Base-by-base conservation (phyloP, 768 basidiomycete genomes). In the Amanita thiersii region DNA sequence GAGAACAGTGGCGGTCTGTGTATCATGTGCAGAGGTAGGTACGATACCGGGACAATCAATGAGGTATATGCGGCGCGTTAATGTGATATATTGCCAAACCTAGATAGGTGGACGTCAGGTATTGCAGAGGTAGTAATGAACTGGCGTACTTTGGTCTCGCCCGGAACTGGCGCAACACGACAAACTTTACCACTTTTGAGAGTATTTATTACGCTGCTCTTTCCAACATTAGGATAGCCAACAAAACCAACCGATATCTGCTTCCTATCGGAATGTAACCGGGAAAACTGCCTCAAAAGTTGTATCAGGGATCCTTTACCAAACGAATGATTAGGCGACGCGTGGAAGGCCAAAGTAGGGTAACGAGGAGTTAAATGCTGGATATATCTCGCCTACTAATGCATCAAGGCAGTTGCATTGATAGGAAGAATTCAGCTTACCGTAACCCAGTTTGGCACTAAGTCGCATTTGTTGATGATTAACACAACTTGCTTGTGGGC, bases 1-100 rank as follows among this genome's bases (percentile, higher is more conserved):
- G 45, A 99, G 75, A 17, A 98, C 96, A 3, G 82, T 96, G 11
- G 80, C 77, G 0, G 90, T 89, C 56, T 94, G 83, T 2, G 86
- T 77, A 61, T 98, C 93, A 47, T 86, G 73, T 2, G 90, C 86
- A 17, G 91, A 93, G 12, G 91, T 83, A 2, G 94, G 94, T 1
- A 97, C 96, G 60, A 98, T 88, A 37, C 96, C 96, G 20, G 96
- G 96, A 58, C 96, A 99, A 64, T 99, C 96, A 66, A 99, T 97
- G 51, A 99, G 83, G 69, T 97, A 99, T 58, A 99, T 99, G 40
- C 87, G 77, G 48, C 85, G 79, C 46, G 93, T 99, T 30, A 99
- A 69, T 20, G 91, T 93, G 67, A 99, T 97, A 63, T 99, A 99
- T 73, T 99, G 94, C 96, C 96, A 99, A 50, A 98, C 93, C 73